Conservation (phyloP, 1,284 basidiomycete genomes). For the Pseudozyma pruni region DNA sequence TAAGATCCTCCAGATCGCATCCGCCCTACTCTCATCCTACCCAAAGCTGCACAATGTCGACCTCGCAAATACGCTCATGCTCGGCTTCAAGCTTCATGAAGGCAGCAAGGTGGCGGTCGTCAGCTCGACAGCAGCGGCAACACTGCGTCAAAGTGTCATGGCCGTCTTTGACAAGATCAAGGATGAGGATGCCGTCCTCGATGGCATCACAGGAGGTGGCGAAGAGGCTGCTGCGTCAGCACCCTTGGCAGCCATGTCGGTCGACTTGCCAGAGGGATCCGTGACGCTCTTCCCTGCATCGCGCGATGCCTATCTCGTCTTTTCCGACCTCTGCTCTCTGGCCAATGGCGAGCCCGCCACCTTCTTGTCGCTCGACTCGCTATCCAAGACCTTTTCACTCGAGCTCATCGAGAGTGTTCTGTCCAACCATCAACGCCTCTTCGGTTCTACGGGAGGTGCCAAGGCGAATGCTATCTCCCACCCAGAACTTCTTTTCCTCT, state of each 20-base stretch:
- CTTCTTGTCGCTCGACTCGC: constrained; percentile 83
- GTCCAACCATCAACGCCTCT: constrained; percentile 89
- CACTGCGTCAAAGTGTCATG: constrained; percentile 95
- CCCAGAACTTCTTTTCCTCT: constrained; percentile 81
- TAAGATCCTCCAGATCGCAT: constrained; percentile 64
- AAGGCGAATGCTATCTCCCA: constrained; percentile 69
- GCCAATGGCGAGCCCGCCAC: constrained; percentile 74
- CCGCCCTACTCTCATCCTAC: constrained; percentile 59
- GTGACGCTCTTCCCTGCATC: constrained; percentile 79
- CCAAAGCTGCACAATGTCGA: constrained; percentile 54
- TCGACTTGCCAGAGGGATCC: constrained; percentile 53
- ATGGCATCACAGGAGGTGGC: constrained; percentile 57
- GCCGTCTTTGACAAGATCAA: constrained; percentile 95
- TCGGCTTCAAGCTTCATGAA: constrained; percentile 94
- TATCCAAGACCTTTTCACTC: constrained; percentile 92
- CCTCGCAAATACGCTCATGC: constrained; percentile 74
- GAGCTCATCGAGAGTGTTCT: constrained; percentile 96
- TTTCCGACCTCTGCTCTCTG: constrained; percentile 63
- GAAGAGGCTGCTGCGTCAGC: constrained; percentile 63
- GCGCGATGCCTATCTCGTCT: constrained; percentile 81
- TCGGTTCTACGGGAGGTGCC: constrained; percentile 66
- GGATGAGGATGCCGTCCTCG: constrained; percentile 74
- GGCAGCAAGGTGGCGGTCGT: constrained; percentile 89
- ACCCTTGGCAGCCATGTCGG: constrained; percentile 59
- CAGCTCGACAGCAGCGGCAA: constrained; percentile 95